A percentile compares a stretch with the other conserved stretches of the same genome.
Conservation (phyloP, 495 filamentous ascomycete genomes). For the Evansstolkia leycettana region DNA sequence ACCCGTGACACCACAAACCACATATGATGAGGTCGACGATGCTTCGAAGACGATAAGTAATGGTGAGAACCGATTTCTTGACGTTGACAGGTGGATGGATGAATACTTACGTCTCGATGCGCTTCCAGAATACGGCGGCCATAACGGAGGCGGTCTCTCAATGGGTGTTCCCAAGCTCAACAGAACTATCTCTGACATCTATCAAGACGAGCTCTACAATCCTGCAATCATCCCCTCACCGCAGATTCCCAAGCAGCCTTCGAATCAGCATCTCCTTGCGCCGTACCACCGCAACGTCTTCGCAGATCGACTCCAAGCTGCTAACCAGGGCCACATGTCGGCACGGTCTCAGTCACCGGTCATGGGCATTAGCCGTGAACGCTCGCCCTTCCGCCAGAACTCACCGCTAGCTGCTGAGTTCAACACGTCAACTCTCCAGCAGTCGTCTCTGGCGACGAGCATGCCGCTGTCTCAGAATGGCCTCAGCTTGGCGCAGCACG, state of each 20-base stretch:
- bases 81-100: slow-evolving; percentile 41
- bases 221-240: slow-evolving; percentile 44
- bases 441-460: slow-evolving; percentile 27
- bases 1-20: slow-evolving; percentile 44
- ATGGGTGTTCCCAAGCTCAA: slow-evolving; percentile 63
- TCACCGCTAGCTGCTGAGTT: slow-evolving; percentile 50
- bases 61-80: slow-evolving; percentile 38
- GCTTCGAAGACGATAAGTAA: slow-evolving; percentile 29
- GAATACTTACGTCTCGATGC: slow-evolving; percentile 47
- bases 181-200: slow-evolving; percentile 75
- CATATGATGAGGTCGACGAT: slow-evolving; percentile 40
- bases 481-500: slow-evolving; percentile 15
- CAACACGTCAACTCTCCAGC: slow-evolving; percentile 15
- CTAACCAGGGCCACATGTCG: slow-evolving; percentile 58
- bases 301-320: slow-evolving; percentile 61
- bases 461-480: slow-evolving; percentile 24
- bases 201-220: slow-evolving; percentile 76
- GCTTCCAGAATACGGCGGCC: slow-evolving; percentile 31
- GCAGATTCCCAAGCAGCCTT: slow-evolving; percentile 21
- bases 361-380: slow-evolving; percentile 45
- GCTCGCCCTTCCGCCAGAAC: slow-evolving; percentile 70
- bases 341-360: slow-evolving; percentile 46
- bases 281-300: slow-evolving; percentile 55
- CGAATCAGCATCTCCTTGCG: slow-evolving; percentile 30
- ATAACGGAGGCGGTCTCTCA: slow-evolving; percentile 17